Evolutionary conservation across 371 early-diverging fungal genomes (phyloP), one percentile per base, ranked within the genome.

Genomic region (Mucor ambiguus): DNA sequence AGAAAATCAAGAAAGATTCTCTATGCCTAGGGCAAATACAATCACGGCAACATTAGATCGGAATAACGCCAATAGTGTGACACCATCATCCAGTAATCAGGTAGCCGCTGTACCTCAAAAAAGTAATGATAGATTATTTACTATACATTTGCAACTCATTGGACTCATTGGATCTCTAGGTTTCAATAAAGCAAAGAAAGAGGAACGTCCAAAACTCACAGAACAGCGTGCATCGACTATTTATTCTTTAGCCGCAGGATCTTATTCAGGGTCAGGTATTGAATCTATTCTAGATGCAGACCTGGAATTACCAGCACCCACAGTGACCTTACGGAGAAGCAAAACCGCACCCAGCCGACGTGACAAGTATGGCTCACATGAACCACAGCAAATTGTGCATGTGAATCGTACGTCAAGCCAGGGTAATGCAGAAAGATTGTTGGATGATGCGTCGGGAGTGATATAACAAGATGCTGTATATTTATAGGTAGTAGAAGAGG

Each of bases 1-100:
- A 56, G 84, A 82, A 60, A 70, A 82, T 63, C 79, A 78, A 35
- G 69, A 73, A 20, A 48, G 38, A 10, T 76, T 78, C 48, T 44
- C 60, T n/a, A 71, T 72, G 59, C 76, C 79, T 24, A 71, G 64
- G 43, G 44, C 60, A n/a, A 37, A 43, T 10, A 14, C 33, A 28
- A 5, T 10, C n/a, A 20, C 46, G 20, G 22, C n/a, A 10, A 1
- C 10, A 10, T 3, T 11, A 46, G 20, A 20, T 46, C 46, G 10
- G 22, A 46, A 22, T 10, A 46, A 46, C 3, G 29, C 2, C 4
- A n/a, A 16, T 16, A 32, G 7, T 29, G 20, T 14, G 6, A 41
- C 12, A 14, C 30, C 58, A 54, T 16, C 30, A 12, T 54, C 54
- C 18, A 14, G 22, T 11, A 46, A 20, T 20, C n/a, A 46, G 10